Evolutionary conservation across 2,329 filamentous ascomycete species (phyloP).

Genomic region (Penicillium sumatraense): DNA sequence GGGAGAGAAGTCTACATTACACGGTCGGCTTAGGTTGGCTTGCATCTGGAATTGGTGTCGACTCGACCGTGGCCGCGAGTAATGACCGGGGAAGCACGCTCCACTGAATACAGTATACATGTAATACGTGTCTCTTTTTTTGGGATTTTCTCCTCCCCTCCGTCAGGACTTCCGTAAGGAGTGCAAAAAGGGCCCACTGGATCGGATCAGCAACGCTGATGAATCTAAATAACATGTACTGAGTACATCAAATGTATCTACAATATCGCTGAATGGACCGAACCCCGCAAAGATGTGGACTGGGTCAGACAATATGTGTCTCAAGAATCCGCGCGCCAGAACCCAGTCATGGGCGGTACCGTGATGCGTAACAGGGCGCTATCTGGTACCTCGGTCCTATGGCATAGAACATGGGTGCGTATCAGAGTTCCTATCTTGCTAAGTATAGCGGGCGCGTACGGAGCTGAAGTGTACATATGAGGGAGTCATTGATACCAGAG

Average conservation of each 20-base stretch:
- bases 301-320: slow-evolving; percentile 15
- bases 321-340: slow-evolving; percentile 26
- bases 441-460: slow-evolving; percentile 1
- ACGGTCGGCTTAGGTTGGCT: not conserved
- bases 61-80: not conserved
- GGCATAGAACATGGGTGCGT: not conserved
- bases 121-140: slow-evolving; percentile 9
- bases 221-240: not conserved
- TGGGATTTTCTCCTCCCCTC: not conserved
- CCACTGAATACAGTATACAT: not conserved
- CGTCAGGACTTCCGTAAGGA: slow-evolving; percentile 4
- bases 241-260: not conserved
- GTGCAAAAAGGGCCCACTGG: not conserved
- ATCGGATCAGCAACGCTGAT: slow-evolving; percentile 8
- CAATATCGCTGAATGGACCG: slow-evolving; percentile 1
- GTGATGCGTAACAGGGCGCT: slow-evolving; percentile 5
- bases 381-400: not conserved
- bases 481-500: not conserved
- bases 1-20: not conserved
- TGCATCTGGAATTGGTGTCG: not conserved
- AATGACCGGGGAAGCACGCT: slow-evolving; percentile 9
- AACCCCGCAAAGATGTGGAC: slow-evolving; percentile 16
- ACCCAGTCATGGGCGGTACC: slow-evolving; percentile 1
- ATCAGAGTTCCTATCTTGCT: not conserved
- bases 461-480: not conserved